phyloP scores from a whole-genome alignment of 2,329 filamentous ascomycete genomes.

The Podosphaera xanthii region DNA sequence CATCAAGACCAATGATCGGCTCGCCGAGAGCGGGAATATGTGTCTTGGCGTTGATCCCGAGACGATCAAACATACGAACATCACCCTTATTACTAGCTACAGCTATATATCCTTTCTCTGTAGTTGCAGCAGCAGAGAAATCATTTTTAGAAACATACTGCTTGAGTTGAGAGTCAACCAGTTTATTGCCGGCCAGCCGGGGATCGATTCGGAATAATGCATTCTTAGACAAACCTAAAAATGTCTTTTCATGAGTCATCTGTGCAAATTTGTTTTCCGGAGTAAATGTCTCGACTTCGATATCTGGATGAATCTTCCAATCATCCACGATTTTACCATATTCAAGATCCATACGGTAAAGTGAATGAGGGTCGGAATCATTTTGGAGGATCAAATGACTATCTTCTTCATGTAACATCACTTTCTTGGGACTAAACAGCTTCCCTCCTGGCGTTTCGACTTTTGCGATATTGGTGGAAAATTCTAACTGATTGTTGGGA shows the following conservation, averaged over 20 bases:
- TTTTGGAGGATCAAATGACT: slow-evolving; percentile 17
- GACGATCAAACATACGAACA: slow-evolving; percentile 82
- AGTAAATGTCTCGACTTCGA: slow-evolving; percentile 74
- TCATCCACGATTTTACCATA: slow-evolving; percentile 96
- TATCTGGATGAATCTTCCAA: slow-evolving; percentile 95
- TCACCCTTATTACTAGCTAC: slow-evolving; percentile 97
- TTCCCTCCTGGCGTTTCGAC: slow-evolving; percentile 73
- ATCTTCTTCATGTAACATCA: slow-evolving; percentile 18
- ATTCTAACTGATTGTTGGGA: slow-evolving; percentile 74
- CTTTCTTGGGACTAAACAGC: slow-evolving; percentile 68
- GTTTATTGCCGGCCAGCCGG: slow-evolving; percentile 69
- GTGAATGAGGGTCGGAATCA: slow-evolving; percentile 53
- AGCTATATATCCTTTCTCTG: slow-evolving; percentile 88
- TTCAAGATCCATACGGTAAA: slow-evolving; percentile 95
- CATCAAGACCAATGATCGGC: slow-evolving; percentile 81
- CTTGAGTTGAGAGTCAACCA: slow-evolving; percentile 82
- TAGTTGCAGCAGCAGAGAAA: slow-evolving; percentile 84
- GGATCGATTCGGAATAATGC: slow-evolving; percentile 87
- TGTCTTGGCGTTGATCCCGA: slow-evolving; percentile 94
- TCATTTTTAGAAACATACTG: slow-evolving; percentile 95
- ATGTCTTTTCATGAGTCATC: slow-evolving; percentile 87
- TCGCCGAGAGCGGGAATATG: slow-evolving; percentile 89
- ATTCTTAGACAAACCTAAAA: slow-evolving; percentile 80
- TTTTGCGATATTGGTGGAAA: slow-evolving; percentile 92
- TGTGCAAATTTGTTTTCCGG: slow-evolving; percentile 97